Conservation (phyloP, 1,139 yeast species). For the Debaryomyces sp. region DNA sequence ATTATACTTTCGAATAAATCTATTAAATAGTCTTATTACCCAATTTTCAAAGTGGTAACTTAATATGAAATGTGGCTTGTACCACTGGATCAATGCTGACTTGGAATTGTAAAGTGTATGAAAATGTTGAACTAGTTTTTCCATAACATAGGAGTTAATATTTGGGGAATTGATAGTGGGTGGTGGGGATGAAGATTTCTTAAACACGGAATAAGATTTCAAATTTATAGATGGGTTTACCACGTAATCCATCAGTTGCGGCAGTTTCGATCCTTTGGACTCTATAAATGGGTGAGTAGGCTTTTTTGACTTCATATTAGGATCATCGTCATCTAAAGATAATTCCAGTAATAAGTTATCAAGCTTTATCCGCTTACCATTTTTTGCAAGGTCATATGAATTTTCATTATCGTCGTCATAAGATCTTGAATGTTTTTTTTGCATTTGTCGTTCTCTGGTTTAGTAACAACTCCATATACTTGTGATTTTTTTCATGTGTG, state of each 20-base stretch:
- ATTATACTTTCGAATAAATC: slow-evolving; percentile 37
- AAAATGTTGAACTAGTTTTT: slow-evolving; percentile 28
- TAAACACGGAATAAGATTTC: slow-evolving; percentile 15
- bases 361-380: slow-evolving; percentile 28
- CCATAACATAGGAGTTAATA: slow-evolving; percentile 28
- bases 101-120: slow-evolving; percentile 19
- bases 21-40: slow-evolving; percentile 42
- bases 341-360: slow-evolving; percentile 24
- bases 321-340: slow-evolving; percentile 16
- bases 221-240: slow-evolving; percentile 20
- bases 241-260: slow-evolving; percentile 7
- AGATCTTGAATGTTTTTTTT: slow-evolving; percentile 16
- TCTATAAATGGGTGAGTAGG: slow-evolving; percentile 5
- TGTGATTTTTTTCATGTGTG: not conserved
- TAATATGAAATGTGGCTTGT: slow-evolving; percentile 27
- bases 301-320: not conserved
- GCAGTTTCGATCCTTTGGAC: not conserved
- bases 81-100: slow-evolving; percentile 26
- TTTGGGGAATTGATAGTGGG: slow-evolving; percentile 9
- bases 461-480: not conserved
- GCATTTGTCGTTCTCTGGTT: not conserved
- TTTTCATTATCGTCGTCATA: slow-evolving; percentile 18
- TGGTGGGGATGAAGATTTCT: slow-evolving; percentile 9
- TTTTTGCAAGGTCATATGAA: slow-evolving; percentile 6
- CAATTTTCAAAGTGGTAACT: slow-evolving; percentile 36